phyloP scores from a whole-genome alignment of 2,329 filamentous ascomycete genomes.

The Fusarium heterosporum region DNA sequence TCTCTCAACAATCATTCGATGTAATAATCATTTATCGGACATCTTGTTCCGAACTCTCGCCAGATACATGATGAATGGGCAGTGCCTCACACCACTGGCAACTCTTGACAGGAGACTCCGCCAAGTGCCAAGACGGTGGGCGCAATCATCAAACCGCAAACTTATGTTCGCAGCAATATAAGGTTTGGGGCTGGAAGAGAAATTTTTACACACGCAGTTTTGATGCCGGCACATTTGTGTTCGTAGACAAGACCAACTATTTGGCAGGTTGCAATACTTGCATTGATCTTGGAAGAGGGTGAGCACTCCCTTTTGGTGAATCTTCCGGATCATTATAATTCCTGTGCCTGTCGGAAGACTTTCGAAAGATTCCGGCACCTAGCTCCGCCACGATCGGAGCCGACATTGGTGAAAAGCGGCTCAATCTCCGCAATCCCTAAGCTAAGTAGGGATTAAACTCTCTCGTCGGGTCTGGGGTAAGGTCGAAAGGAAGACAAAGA shows the following conservation, averaged over 20 bases:
- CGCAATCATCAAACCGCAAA: slow-evolving; percentile 1
- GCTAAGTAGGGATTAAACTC: slow-evolving; percentile 9
- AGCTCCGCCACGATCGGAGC: slow-evolving; percentile 14
- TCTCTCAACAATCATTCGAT: neutral
- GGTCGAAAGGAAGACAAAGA: slow-evolving; percentile 10
- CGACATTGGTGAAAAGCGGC: slow-evolving; percentile 7
- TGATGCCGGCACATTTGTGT: neutral
- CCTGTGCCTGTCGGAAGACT: neutral
- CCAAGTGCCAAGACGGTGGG: neutral
- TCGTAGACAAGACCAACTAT: neutral
- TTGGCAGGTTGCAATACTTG: too few species aligned
- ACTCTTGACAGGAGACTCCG: neutral
- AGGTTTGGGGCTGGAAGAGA: neutral
- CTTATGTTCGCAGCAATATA: neutral
- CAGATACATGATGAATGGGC: neutral
- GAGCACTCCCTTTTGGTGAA: neutral
- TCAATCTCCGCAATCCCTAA: slow-evolving; percentile 15
- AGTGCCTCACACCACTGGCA: slow-evolving; percentile 1
- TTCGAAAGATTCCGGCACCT: neutral
- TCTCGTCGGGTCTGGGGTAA: slow-evolving; percentile 6
- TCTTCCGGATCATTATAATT: neutral
- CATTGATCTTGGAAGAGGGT: neutral
- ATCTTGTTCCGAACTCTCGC: neutral
- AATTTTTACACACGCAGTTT: too few species aligned
- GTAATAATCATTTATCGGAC: neutral